A percentile compares a stretch with the other conserved stretches of the same genome.
phyloP scores from a whole-genome alignment of 2,329 filamentous ascomycete genomes.

The Sclerotinia subarctica region DNA sequence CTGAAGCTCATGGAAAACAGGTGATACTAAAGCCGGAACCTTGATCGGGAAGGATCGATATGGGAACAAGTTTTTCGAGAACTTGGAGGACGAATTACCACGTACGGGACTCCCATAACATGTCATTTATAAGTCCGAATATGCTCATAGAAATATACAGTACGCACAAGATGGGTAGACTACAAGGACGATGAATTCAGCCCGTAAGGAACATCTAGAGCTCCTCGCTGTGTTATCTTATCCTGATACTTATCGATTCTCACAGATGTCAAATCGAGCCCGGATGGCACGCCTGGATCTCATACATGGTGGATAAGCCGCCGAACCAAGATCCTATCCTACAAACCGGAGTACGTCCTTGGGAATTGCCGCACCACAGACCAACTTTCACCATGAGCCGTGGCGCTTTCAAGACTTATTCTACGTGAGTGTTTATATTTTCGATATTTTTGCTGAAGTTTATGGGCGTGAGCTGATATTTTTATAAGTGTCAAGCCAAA shows the following conservation, averaged over 20 bases:
- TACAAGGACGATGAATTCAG: conserved; percentile 87
- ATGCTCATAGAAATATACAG: conserved; percentile 45
- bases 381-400: conserved; percentile 73
- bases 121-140: background rate
- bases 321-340: conserved; percentile 74
- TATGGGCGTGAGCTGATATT: background rate
- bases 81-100: conserved; percentile 83
- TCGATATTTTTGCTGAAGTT: conserved; percentile 6
- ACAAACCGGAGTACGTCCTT: conserved; percentile 62
- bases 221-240: background rate
- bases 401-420: conserved; percentile 89
- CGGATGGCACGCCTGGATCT: conserved; percentile 98
- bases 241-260: background rate
- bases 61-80: conserved; percentile 98
- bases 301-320: conserved; percentile 85
- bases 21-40: conserved; percentile 92
- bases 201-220: conserved; percentile 50
- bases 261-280: conserved; percentile 79
- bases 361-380: conserved; percentile 70
- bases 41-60: conserved; percentile 82
- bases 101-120: conserved; percentile 52
- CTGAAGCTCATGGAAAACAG: conserved; percentile 46
- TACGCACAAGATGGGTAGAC: conserved; percentile 96
- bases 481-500: conserved; percentile 51
- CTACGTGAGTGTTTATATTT: conserved; percentile 66